phyloP scores from a whole-genome alignment of 2,329 filamentous ascomycete species.

The Pseudocercospora ulei region DNA sequence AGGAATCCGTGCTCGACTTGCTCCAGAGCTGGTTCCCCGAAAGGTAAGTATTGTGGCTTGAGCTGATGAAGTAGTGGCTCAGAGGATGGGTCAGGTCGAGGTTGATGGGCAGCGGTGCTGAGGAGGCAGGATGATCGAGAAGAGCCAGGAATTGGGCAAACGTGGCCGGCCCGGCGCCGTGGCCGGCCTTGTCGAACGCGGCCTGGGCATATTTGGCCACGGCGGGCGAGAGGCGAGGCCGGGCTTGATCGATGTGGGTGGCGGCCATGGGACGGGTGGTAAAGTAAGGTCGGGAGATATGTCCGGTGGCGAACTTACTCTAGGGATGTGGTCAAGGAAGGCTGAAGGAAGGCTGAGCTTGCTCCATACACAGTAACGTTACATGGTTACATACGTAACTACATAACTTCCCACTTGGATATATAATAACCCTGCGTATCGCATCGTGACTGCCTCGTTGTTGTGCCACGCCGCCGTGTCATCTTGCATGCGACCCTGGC shows the following conservation, averaged over 20 bases:
- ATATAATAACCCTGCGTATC: no score
- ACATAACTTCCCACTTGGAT: no score
- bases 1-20: slow-evolving; percentile 65
- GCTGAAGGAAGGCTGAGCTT: no score
- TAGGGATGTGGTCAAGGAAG: slow-evolving; percentile 4
- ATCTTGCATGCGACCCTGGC: no score
- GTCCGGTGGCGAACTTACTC: no score
- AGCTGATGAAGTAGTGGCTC: slow-evolving; percentile 87
- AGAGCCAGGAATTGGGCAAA: slow-evolving; percentile 42
- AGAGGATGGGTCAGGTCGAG: slow-evolving; percentile 46
- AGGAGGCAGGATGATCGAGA: slow-evolving; percentile 21
- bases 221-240: slow-evolving; percentile 17
- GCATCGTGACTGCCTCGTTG: no score
- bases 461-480: no score
- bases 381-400: no score
- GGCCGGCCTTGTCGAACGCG: slow-evolving; percentile 18
- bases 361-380: no score
- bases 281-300: no score
- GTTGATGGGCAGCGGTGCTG: slow-evolving; percentile 20
- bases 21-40: slow-evolving; percentile 77
- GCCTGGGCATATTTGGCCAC: slow-evolving; percentile 26
- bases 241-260: no score
- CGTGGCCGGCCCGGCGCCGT: background rate
- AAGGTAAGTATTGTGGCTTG: slow-evolving; percentile 89
- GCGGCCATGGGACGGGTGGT: no score